phyloP scores from a whole-genome alignment of 2,329 filamentous ascomycete species.

The Parascedosporium putredinis region DNA sequence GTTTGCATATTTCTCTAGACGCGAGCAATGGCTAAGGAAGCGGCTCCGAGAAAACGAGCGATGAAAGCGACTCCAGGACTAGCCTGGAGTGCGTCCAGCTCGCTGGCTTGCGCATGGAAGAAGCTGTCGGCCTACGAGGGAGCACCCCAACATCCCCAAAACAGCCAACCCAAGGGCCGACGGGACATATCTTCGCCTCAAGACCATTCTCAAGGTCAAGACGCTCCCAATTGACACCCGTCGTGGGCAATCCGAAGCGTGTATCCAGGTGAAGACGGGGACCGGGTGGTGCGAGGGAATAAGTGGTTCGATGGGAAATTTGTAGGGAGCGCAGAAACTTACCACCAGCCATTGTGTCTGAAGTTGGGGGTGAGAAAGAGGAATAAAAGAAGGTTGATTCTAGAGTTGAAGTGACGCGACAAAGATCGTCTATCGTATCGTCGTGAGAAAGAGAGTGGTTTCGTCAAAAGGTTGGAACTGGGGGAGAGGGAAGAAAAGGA shows the following conservation, averaged over 20 bases:
- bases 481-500: conserved; percentile 2
- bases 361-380: neutral
- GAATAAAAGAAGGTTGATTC: conserved; percentile 5
- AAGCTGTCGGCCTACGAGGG: no score
- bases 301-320: neutral
- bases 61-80: no score
- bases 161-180: no score
- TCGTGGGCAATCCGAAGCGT: neutral
- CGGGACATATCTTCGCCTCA: neutral
- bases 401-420: conserved; percentile 14
- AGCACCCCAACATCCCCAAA: no score
- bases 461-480: neutral
- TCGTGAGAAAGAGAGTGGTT: neutral
- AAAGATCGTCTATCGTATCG: conserved; percentile 6
- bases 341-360: conserved; percentile 34
- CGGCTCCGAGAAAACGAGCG: no score
- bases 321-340: conserved; percentile 19
- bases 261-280: neutral
- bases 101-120: no score
- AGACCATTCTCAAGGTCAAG: neutral
- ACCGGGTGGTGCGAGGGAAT: neutral
- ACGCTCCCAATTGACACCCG: neutral
- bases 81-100: neutral
- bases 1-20: no score
- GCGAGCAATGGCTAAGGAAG: no score